phyloP scores from a whole-genome alignment of 2,329 filamentous ascomycete genomes.

The Diaporthe destruens region DNA sequence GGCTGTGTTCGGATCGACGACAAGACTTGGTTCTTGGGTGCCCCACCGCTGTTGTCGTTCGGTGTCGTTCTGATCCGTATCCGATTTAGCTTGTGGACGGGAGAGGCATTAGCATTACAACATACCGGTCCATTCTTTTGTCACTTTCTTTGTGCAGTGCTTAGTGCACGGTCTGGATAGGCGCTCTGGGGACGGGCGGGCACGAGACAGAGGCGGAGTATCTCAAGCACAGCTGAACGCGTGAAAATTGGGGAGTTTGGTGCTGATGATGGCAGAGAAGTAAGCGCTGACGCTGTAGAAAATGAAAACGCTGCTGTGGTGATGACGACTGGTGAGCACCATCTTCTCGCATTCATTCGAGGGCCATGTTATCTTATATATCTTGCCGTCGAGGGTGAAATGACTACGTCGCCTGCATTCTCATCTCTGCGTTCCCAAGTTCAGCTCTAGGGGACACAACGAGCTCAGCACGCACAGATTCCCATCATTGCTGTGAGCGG shows the following conservation, averaged over 20 bases:
- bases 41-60: not conserved
- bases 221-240: not conserved
- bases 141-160: not conserved
- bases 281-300: not conserved
- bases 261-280: not conserved
- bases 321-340: not conserved
- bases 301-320: too few species aligned
- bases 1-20: slow-evolving; percentile 1
- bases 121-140: slow-evolving; percentile 1
- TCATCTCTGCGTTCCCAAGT: not conserved
- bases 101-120: not conserved
- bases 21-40: not conserved
- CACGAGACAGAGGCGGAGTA: too few species aligned
- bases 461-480: not conserved
- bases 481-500: not conserved
- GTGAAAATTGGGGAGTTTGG: not conserved
- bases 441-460: not conserved
- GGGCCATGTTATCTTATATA: not conserved
- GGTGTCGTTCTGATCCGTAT: not conserved
- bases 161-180: too few species aligned
- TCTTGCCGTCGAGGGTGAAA: not conserved
- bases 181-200: not conserved
- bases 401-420: not conserved
- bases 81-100: not conserved
- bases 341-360: not conserved